Base-by-base conservation (phyloP, 1,139 yeast species). In the Sugiyamaella castrensis region DNA sequence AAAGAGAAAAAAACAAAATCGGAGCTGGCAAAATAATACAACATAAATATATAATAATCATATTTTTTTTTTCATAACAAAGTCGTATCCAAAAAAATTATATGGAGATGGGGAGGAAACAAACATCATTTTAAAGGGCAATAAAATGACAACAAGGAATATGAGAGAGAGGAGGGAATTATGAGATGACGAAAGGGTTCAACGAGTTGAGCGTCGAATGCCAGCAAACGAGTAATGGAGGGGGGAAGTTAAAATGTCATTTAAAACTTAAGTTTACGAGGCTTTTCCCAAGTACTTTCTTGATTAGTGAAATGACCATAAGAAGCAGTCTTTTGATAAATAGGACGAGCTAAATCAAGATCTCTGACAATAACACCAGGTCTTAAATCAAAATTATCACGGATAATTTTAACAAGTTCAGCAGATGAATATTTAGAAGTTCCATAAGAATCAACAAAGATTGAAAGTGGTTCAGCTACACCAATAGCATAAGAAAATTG, bases 291-390 rank as follows among this genome's bases (percentile, higher is more conserved):
- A 66, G 96, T 78, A 82, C 87, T 86, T 69, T 85, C 87, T 81
- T 91, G 99, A 87, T 92, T 87, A 70, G 99, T 94, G 85, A 92
- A 92, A 77, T 92, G 99, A 70, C 98, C 99, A 74, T 92, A 91
- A 53, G 96, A 86, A 66, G 98, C 98, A 66, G 98, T 92, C 84
- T 92, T 87, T 78, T 88, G 84, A 81, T 94, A 92, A 75, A 94
- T 92, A 74, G 99, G 98, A 77, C 96, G 88, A 59, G 98, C 98
- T 71, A 92, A 82, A 72, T 91, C 94, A 71, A 92, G 84, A 73
- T 91, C 96, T 74, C 77, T 87, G 70, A 94, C 98, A 74, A 92
- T 83, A 64, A 87, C 95, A 87, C 99, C 99, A 58, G 99, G 99
- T 82, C 98, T 91, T 72, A 92, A 82, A 75, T 92, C 98, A 69